Percentiles rank a stretch among this genome's conserved stretches.
phyloP scores from a whole-genome alignment of 2,329 filamentous ascomycete genomes.

The Didymella lethalis region DNA sequence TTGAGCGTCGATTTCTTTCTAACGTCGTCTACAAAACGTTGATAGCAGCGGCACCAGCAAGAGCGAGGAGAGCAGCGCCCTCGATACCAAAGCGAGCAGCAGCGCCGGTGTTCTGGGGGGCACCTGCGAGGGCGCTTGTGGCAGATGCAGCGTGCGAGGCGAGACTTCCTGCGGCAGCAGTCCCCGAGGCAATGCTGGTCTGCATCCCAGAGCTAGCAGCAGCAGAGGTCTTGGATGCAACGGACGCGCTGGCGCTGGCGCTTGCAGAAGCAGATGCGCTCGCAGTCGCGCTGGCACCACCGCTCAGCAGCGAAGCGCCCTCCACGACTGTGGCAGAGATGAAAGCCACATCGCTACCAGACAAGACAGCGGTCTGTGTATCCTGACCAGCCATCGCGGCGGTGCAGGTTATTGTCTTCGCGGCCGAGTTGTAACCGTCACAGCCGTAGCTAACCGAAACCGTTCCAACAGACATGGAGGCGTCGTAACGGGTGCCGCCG shows the following conservation, averaged over 20 bases:
- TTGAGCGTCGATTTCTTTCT: not conserved
- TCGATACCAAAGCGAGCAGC: conserved; percentile 31
- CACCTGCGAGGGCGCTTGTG: conserved; percentile 9
- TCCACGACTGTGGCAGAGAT: conserved; percentile 34
- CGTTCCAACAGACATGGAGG: conserved; percentile 24
- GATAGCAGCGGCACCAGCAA: conserved; percentile 34
- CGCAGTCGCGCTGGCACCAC: conserved; percentile 20
- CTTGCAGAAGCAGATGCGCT: conserved; percentile 14
- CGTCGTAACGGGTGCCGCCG: conserved; percentile 29
- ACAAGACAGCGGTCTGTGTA: conserved; percentile 28
- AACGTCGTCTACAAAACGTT: conserved; percentile 28
- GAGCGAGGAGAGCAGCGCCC: conserved; percentile 29
- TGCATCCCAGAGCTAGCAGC: conserved; percentile 17
- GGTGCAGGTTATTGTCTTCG: conserved; percentile 36
- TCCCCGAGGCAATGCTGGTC: conserved; percentile 19
- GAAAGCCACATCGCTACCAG: conserved; percentile 31
- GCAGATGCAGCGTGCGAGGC: conserved; percentile 14
- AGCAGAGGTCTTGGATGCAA: conserved; percentile 13
- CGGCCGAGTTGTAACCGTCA: conserved; percentile 33
- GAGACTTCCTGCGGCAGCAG: conserved; percentile 16
- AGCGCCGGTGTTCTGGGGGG: conserved; percentile 33
- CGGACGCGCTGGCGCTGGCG: conserved; percentile 12
- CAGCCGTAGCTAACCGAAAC: conserved; percentile 38
- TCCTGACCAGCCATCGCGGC: conserved; percentile 33
- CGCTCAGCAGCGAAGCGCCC: conserved; percentile 34